Conservation (phyloP, 805 yeast genomes). For the Teunomyces lycoperdinae region DNA sequence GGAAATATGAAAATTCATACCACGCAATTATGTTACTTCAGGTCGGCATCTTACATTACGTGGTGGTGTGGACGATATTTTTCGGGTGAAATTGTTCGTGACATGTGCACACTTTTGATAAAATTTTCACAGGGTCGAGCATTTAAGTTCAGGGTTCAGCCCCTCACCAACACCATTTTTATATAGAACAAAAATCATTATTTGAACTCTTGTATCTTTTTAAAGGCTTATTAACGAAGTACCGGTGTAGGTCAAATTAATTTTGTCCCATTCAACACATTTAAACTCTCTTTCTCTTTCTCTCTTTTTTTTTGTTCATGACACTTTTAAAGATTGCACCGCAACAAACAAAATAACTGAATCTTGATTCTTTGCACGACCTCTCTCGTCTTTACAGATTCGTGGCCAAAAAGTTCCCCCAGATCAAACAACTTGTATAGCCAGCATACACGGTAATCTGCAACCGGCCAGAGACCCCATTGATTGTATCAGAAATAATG, state of each 20-base stretch:
- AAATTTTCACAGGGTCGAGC: background rate
- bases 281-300: no score
- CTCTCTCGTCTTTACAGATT: background rate
- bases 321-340: background rate
- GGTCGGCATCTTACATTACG: background rate
- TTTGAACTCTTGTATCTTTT: background rate
- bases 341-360: background rate
- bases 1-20: no score
- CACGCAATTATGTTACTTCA: background rate
- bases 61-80: background rate
- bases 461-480: background rate
- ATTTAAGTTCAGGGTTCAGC: background rate
- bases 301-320: background rate
- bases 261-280: no score
- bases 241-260: no score
- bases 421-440: background rate
- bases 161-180: background rate
- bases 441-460: background rate
- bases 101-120: background rate
- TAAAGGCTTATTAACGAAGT: no score
- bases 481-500: conserved; percentile 18
- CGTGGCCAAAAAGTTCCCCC: background rate
- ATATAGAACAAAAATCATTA: background rate
- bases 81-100: background rate
- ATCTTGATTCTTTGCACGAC: background rate